Evolutionary conservation across 331 rosid species (phyloP), one percentile per base, ranked within the genome.

Genomic region (Phaseolus coccineus): DNA sequence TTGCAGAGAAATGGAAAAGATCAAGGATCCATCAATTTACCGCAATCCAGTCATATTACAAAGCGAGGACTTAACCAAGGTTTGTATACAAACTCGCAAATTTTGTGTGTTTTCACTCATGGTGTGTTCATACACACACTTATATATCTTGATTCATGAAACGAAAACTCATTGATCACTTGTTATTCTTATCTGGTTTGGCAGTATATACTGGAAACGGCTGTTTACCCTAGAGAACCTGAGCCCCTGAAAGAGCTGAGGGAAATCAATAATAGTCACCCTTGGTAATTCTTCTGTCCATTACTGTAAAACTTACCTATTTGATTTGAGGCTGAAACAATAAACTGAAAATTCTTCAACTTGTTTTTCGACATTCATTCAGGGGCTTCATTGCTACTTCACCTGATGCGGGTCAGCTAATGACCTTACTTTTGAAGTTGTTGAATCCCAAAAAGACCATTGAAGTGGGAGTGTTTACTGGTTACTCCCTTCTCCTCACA

Each of bases 401-500:
- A 28, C 83, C 87, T 24, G 88, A 87, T 22, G 76, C 80, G 27
- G 85, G 83, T 79, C 85, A 77, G 16, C 67, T 87, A 27, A 59
- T 87, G 2, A 61, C 74, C 42, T 16, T 87, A 74, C 69, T 87
- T 44, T 73, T 87, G 74, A 84, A 79, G 80, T 19, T 87, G 22
- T 9, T 76, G 66, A 82, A 84, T 63, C 85, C 88, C 3, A 87
- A 76, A 65, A 87, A 82, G 83, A 87, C 90, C 6, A 82, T 84
- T 55, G 87, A 90, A 77, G 59, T 90, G 6, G 95, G 92, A 80
- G 91, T 90, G 1, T 85, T 87, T 48, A 83, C 95, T 9, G 95
- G 95, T 2, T 88, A 90, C 77, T 90, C 95, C 16, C 90, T 88
- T 80, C 95, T 90, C 79, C 89, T 87, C 79, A 87, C 90, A 0